phyloP scores from a whole-genome alignment of 2,329 filamentous ascomycete species.

The Talaromyces amestolkiae region DNA sequence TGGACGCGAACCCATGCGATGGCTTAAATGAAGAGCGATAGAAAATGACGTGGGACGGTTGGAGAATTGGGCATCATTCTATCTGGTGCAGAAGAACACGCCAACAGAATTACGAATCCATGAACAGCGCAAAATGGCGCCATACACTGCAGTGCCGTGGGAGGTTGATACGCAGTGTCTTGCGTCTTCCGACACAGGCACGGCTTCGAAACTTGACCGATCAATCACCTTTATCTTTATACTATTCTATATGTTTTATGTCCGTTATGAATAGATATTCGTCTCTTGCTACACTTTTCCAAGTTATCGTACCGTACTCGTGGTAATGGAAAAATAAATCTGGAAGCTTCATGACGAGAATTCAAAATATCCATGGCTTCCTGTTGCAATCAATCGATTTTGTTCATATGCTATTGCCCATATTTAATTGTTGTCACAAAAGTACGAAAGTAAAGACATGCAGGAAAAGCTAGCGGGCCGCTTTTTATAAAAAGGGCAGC shows the following conservation, averaged over 20 bases:
- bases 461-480: conserved; percentile 3
- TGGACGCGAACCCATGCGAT: conserved; percentile 85
- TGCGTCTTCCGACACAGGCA: neutral
- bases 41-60: neutral
- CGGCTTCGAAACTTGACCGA: neutral
- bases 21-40: conserved; percentile 36
- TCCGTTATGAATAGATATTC: conserved; percentile 15
- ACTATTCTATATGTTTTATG: conserved; percentile 6
- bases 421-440: neutral
- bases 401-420: neutral
- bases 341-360: neutral
- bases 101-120: neutral
- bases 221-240: neutral
- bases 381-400: neutral
- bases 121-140: conserved; percentile 3
- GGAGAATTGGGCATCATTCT: neutral
- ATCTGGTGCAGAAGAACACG: neutral
- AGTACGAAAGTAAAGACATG: neutral
- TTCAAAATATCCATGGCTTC: neutral
- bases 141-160: neutral
- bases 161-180: no score
- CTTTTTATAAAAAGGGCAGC: conserved; percentile 37
- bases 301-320: neutral
- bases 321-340: neutral
- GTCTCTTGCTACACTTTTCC: neutral